These are phyloP conservation scores for Gentiana straminea DNA, from an alignment of 257 asterid species.

Conservation along the genomic window DNA sequence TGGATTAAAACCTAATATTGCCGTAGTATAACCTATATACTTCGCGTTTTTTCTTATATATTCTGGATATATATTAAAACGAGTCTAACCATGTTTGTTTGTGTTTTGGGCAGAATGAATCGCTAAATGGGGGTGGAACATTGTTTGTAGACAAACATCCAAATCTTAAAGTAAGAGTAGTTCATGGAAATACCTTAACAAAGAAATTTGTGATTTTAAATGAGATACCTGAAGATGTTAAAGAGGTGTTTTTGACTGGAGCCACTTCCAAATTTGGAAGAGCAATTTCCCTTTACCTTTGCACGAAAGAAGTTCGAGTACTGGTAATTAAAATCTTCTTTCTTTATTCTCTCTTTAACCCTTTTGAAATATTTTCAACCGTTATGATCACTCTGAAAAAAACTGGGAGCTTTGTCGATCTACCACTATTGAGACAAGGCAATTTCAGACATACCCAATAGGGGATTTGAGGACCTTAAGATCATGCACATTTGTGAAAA, in stretches of 20 bases:
- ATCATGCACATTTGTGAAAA: too few species aligned
- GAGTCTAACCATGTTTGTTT: background rate
- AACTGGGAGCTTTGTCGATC: too few species aligned
- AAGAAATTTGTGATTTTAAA: slow-evolving; percentile 79
- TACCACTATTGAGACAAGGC: too few species aligned
- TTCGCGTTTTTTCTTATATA: too few species aligned
- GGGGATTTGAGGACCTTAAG: too few species aligned
- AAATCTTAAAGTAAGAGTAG: slow-evolving; percentile 71
- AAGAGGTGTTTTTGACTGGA: slow-evolving; percentile 73
- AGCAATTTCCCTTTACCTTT: slow-evolving; percentile 81
- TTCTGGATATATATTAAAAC: too few species aligned
- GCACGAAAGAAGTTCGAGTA: slow-evolving; percentile 56
- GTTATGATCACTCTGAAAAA: too few species aligned
- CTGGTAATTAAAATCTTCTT: slow-evolving; percentile 63
- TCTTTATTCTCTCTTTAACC: too few species aligned
- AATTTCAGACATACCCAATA: too few species aligned
- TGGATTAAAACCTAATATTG: too few species aligned
- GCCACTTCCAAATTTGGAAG: slow-evolving; percentile 95
- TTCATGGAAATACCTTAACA: slow-evolving; percentile 89
- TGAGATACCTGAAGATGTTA: slow-evolving; percentile 47
- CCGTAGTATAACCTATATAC: too few species aligned
- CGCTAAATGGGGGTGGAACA: slow-evolving; percentile 86
- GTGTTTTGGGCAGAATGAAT: slow-evolving; percentile 49
- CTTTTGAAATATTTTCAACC: too few species aligned
- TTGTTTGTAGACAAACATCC: slow-evolving; percentile 67